A percentile compares a stretch with the other conserved stretches of the same genome.
phyloP scores from a whole-genome alignment of 129 eudicot genomes.

The Sambucus nigra region DNA sequence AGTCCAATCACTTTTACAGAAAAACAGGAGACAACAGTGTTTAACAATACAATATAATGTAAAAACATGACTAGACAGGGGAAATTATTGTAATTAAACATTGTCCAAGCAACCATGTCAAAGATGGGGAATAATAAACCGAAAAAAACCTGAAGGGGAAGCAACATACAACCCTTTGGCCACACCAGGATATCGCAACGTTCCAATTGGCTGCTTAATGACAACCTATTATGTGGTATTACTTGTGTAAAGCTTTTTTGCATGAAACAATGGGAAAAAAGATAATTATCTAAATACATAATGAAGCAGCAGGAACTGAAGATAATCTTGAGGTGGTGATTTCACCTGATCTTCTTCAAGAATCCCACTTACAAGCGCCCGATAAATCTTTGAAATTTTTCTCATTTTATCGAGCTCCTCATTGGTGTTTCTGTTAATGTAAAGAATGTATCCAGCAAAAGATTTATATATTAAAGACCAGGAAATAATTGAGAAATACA shows the following conservation, averaged over 20 bases:
- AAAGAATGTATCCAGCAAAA: conserved; percentile 11
- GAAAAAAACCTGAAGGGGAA: conserved; percentile 60
- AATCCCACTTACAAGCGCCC: conserved; percentile 72
- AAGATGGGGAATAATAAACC: conserved; percentile 8
- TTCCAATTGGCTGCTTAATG: conserved; percentile 79
- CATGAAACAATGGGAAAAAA: not conserved
- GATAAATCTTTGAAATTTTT: conserved; percentile 72
- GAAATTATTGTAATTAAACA: not conserved
- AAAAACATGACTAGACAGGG: not conserved
- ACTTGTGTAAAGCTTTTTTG: not conserved
- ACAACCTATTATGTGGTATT: conserved; percentile 36
- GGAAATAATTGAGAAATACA: not conserved
- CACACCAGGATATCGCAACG: conserved; percentile 73
- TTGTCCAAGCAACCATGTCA: not conserved
- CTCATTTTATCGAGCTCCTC: conserved; percentile 19
- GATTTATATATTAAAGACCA: not conserved
- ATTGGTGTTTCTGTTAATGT: conserved; percentile 27
- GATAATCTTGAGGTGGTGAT: conserved; percentile 1
- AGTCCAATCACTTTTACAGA: too few species aligned
- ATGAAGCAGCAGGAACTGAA: not conserved
- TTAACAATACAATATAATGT: not conserved
- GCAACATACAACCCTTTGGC: conserved; percentile 96
- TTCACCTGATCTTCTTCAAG: conserved; percentile 58
- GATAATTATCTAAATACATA: not conserved
- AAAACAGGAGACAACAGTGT: not conserved